Evolutionary conservation across 2,329 filamentous ascomycete species (phyloP), one percentile per base, ranked within the genome.

Genomic region (Gnomoniopsis smithogilvyi): DNA sequence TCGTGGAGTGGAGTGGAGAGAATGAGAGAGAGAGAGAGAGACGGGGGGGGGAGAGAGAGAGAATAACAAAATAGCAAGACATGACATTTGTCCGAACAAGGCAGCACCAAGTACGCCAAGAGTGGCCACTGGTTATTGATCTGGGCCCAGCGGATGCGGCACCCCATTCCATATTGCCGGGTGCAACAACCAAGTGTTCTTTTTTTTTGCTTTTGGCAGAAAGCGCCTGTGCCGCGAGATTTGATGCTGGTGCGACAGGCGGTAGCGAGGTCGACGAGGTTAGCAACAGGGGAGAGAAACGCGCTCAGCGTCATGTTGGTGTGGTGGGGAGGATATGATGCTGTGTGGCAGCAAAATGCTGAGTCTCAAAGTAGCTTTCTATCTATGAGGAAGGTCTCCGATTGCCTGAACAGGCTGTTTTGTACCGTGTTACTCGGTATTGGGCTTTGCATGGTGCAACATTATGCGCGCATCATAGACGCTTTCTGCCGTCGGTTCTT

Each of bases 271-370:
- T 7, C 22, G 33, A 11, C 36, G 19, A 10, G 21, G 33, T 45
- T 12, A 17, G 15, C 22, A 38, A 30, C 51, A 54, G 51, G 51
- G 51, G 38, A 38, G 38, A 54, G 51, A 54, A 54, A 54, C 51
- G 19, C 36, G 21, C 45, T 33, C 38, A n/a, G 51, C 51, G 21
- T 54, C 51, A 54, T 46, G 36, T 12, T 46, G 51, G 33, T 38
- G 34, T 38, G 34, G 15, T 10, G 38, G 8, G 38, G 14, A 12
- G 19, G 38, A 17, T n/a, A 8, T 43, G 19, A 43, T 17, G 8
- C 8, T 8, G 34, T 36, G 34, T 36, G 34, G 34, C 34, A 36
- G 34, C 34, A 36, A 15, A 8, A 36, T 8, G n/a, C n/a, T n/a
- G n/a, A n/a, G n/a, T n/a, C n/a, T n/a, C n/a, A n/a, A n/a, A n/a